Evolutionary conservation across 192 early-diverging fungal species (phyloP).

Genomic region (Chytriomyces confervae): DNA sequence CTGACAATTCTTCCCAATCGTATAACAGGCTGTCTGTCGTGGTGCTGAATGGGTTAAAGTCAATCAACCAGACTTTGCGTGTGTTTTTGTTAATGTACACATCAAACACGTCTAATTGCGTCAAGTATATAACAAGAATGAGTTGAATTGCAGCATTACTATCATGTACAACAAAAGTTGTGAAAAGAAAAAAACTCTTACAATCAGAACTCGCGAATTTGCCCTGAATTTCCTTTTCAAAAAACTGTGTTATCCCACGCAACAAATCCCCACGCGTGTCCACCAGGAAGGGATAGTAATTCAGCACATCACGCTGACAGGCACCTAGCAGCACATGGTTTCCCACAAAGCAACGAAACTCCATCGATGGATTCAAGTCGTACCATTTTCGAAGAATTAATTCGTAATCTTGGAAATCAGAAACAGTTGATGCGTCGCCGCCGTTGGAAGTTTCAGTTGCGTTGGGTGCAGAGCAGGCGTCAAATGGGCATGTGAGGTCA

Average conservation of each 20-base stretch:
- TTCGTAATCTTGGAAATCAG: slow-evolving; percentile 55
- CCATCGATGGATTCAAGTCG: slow-evolving; percentile 87
- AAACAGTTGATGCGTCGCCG: background rate
- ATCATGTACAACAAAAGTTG: background rate
- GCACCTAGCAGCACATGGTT: slow-evolving; percentile 75
- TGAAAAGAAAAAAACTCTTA: slow-evolving; percentile 45
- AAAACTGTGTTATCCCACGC: slow-evolving; percentile 69
- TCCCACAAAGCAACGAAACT: slow-evolving; percentile 94
- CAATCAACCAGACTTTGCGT: slow-evolving; percentile 76
- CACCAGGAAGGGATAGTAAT: slow-evolving; percentile 79
- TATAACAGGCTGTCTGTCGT: slow-evolving; percentile 85
- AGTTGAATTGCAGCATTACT: background rate
- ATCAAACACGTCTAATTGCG: slow-evolving; percentile 80
- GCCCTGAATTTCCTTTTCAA: slow-evolving; percentile 62
- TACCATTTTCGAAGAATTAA: slow-evolving; percentile 92
- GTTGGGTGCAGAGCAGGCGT: slow-evolving; percentile 57
- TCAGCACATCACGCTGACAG: slow-evolving; percentile 81
- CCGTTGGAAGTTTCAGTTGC: background rate
- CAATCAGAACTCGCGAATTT: slow-evolving; percentile 72
- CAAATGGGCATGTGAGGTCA: slow-evolving; percentile 79
- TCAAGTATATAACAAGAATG: background rate
- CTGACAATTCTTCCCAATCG: slow-evolving; percentile 74
- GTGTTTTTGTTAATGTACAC: slow-evolving; percentile 76
- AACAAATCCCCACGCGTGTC: slow-evolving; percentile 60
- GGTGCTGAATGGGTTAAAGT: slow-evolving; percentile 88